Evolutionary conservation across 2,329 filamentous ascomycete genomes (phyloP), one percentile per base, ranked within the genome.

Genomic region (Hyphodiscus sp.): DNA sequence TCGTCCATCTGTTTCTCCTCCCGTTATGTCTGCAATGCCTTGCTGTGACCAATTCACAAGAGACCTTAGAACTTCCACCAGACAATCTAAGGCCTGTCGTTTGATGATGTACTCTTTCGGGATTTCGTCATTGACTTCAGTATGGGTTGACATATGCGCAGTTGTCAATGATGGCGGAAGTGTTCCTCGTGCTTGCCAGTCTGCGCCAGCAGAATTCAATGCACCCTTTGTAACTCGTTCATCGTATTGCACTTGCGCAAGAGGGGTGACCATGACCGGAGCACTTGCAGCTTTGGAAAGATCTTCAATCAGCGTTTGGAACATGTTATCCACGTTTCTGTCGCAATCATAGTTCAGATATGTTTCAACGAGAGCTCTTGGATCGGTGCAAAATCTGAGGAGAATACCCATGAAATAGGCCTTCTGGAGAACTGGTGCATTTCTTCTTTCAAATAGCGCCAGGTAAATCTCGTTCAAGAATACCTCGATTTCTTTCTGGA

Each of bases 261-360:
- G 71, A 1, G 86, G 75, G 1, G 84, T 90, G 41, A 96, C 82
- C 10, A 83, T 70, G 4, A 96, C 85, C 1, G 91, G 85, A 10
- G 85, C 79, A 50, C 87, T 94, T 1, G 91, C 89, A 63, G 96
- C 87, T 63, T 86, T 87, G 30, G 92, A 94, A 18, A 99, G 75
- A 70, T 97, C 91, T 69, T 99, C 95, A 48, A 99, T 91, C 51
- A 97, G 85, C 19, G 81, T 86, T 71, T 99, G 94, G 69, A 95
- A 99, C 70, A 97, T 94, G 70, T 99, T 99, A 72, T 97, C 92
- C 55, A 97, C 82, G 42, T 90, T 91, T 56, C 92, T 81, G 66
- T 97, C 95, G 72, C 94, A 99, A 69, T 99, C 94, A 67, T 99
- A 99, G 70, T 99, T 99, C 58, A 99, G 80, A 70, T 99, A 99